These are phyloP conservation scores for Cercospora beticola DNA, from an alignment of 2,329 filamentous ascomycete genomes.

Conservation along the genomic window DNA sequence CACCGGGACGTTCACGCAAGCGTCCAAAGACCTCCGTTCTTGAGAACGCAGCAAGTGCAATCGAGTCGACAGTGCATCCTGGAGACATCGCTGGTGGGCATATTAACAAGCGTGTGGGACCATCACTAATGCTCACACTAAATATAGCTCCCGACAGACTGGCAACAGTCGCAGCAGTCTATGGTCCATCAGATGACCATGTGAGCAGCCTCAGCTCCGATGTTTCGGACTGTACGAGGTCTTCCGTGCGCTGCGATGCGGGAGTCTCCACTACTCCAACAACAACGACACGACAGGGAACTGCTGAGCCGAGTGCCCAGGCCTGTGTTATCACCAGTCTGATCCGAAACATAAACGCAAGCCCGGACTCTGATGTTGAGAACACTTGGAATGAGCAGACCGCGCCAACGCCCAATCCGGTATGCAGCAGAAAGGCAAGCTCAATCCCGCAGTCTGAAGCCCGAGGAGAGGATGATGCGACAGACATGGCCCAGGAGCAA, in stretches of 20 bases:
- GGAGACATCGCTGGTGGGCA: not conserved
- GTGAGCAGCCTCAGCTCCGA: not conserved
- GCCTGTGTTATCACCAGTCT: not conserved
- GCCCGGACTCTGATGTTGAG: not conserved
- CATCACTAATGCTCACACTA: not conserved
- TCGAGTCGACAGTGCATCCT: not conserved
- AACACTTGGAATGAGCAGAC: not conserved
- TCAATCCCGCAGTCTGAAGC: no score
- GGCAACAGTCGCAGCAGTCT: not conserved
- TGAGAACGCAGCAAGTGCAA: not conserved
- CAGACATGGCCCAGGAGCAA: no score
- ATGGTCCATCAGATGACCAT: not conserved
- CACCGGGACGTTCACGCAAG: not conserved
- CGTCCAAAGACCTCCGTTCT: not conserved
- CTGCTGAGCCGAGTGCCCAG: not conserved
- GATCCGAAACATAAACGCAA: not conserved
- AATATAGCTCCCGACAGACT: not conserved
- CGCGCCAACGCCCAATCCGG: no score
- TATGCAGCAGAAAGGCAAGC: no score
- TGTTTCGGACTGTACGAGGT: not conserved
- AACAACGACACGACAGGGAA: not conserved
- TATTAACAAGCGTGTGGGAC: not conserved
- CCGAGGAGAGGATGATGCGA: no score
- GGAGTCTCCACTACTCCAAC: not conserved
- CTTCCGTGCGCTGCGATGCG: not conserved